Percentiles rank a stretch among this genome's conserved stretches.
Conservation (phyloP, 2,329 filamentous ascomycete species). For the Hawksworthiomyces lignivorus region DNA sequence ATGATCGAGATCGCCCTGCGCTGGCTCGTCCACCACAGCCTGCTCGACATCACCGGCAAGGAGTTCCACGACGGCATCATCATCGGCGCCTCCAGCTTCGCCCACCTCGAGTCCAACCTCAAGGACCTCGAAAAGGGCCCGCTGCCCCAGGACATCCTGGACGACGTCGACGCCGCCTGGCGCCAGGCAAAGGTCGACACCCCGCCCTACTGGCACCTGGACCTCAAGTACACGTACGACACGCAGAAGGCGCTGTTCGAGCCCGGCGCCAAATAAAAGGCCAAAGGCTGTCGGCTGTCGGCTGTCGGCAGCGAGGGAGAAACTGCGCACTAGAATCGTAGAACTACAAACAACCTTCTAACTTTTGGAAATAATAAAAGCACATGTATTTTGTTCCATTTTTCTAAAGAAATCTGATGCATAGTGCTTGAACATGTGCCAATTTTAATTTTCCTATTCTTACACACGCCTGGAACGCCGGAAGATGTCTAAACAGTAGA, state of each 20-base stretch:
- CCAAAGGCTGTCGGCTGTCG: too few species aligned
- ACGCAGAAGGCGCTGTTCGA: conserved; percentile 53
- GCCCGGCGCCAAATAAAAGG: conserved; percentile 35
- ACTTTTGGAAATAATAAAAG: too few species aligned
- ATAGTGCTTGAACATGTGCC: too few species aligned
- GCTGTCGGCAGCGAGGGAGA: too few species aligned
- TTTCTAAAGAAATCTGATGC: too few species aligned
- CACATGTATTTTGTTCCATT: too few species aligned
- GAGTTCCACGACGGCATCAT: conserved; percentile 43
- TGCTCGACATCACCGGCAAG: conserved; percentile 29
- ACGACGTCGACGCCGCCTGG: conserved; percentile 72
- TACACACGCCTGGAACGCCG: conserved; percentile 7
- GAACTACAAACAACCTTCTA: conserved; percentile 7
- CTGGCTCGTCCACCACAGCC: conserved; percentile 61
- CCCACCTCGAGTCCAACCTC: conserved; percentile 52
- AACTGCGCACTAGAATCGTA: neutral
- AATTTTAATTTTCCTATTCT: neutral
- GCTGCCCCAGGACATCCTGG: conserved; percentile 66
- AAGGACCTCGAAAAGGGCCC: conserved; percentile 58
- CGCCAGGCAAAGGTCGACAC: conserved; percentile 51
- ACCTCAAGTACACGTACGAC: conserved; percentile 60
- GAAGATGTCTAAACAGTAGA: conserved; percentile 1
- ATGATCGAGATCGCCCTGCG: conserved; percentile 61
- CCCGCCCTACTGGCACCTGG: conserved; percentile 47
- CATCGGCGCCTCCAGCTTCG: conserved; percentile 49